Evolutionary conservation across 805 yeast genomes (phyloP).

Genomic region (Lachancea sp.): DNA sequence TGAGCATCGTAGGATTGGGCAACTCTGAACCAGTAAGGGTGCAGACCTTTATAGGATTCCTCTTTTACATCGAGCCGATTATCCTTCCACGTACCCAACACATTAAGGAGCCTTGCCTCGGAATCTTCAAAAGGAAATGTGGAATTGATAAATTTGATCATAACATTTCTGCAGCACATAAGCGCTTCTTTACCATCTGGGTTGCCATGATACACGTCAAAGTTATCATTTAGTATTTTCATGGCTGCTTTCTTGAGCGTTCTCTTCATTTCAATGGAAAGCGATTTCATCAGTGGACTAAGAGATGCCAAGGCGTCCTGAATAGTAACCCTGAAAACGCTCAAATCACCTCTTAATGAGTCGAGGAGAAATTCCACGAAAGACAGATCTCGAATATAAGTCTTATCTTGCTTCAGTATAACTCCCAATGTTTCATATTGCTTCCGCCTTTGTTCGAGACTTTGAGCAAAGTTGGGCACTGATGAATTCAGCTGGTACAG

Average conservation of each 20-base stretch:
- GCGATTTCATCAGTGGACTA: slow-evolving; percentile 40
- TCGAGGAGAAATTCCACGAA: slow-evolving; percentile 63
- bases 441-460: slow-evolving; percentile 45
- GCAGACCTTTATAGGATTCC: slow-evolving; percentile 72
- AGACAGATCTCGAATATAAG: slow-evolving; percentile 39
- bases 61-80: slow-evolving; percentile 71
- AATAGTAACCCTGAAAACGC: slow-evolving; percentile 58
- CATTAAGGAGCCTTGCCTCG: slow-evolving; percentile 58
- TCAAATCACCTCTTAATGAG: slow-evolving; percentile 56
- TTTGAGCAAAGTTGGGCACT: slow-evolving; percentile 34
- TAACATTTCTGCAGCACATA: slow-evolving; percentile 53
- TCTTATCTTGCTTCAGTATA: slow-evolving; percentile 44
- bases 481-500: slow-evolving; percentile 31
- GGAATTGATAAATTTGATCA: slow-evolving; percentile 58
- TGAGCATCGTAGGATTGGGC: slow-evolving; percentile 22
- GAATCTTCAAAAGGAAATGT: slow-evolving; percentile 62
- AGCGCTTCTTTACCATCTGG: slow-evolving; percentile 29
- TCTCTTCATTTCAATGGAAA: slow-evolving; percentile 36
- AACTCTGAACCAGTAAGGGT: slow-evolving; percentile 74
- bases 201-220: slow-evolving; percentile 15
- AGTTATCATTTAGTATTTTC: slow-evolving; percentile 34
- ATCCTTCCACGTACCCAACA: slow-evolving; percentile 51
- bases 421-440: slow-evolving; percentile 79
- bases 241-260: slow-evolving; percentile 38
- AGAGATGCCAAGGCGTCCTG: slow-evolving; percentile 65